These are phyloP conservation scores for Trichoderma simmonsii DNA, from an alignment of 2,329 filamentous ascomycete species.

Conservation along the genomic window DNA sequence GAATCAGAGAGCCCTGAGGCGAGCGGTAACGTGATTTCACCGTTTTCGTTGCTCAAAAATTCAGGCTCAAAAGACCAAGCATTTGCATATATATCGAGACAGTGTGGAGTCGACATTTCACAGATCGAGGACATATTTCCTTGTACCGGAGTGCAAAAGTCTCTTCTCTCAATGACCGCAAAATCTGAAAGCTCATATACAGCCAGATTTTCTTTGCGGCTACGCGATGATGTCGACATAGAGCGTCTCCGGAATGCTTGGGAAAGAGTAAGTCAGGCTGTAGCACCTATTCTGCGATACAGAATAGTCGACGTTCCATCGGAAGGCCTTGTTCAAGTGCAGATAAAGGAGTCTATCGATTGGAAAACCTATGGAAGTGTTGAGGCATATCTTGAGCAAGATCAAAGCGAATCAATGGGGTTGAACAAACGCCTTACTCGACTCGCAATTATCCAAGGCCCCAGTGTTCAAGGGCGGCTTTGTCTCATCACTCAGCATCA, in stretches of 20 bases:
- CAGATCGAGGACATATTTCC: constrained; percentile 12
- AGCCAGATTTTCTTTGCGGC: background rate
- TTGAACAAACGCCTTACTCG: background rate
- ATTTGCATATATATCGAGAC: background rate
- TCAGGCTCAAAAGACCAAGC: background rate
- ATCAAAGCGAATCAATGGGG: constrained; percentile 3
- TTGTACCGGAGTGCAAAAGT: constrained; percentile 6
- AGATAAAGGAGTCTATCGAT: background rate
- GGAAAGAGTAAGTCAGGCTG: background rate
- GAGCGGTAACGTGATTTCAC: background rate
- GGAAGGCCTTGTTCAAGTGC: constrained; percentile 15
- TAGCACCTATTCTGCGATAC: constrained; percentile 9
- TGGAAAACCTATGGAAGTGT: background rate
- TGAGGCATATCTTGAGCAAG: constrained; percentile 1
- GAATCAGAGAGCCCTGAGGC: background rate
- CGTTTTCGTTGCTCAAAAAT: background rate
- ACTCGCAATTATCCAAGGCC: constrained; percentile 4
- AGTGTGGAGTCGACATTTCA: background rate
- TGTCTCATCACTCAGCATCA: constrained; percentile 12
- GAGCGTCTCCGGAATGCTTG: constrained; percentile 6
- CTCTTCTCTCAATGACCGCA: constrained; percentile 8
- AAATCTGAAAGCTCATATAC: background rate
- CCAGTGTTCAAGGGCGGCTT: background rate
- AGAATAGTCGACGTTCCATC: constrained; percentile 8
- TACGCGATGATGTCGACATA: background rate